Evolutionary conservation across 202 grass and related monocot genomes (phyloP).

Genomic region (Schoenoplectus triqueter): DNA sequence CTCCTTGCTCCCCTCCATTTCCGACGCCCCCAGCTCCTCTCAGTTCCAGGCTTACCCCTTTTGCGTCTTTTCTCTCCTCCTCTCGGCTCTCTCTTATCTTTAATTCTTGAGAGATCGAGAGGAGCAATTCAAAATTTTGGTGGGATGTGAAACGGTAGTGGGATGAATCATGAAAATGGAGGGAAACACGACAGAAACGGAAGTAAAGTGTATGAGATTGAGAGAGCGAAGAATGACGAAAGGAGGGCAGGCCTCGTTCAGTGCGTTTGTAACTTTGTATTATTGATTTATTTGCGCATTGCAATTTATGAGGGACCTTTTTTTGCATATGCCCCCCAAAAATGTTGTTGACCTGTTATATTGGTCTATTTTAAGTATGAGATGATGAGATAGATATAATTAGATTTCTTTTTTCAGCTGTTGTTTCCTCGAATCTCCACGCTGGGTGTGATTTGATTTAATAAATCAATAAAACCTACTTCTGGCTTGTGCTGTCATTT

Average conservation of each 20-base stretch:
- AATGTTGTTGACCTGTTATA: not conserved
- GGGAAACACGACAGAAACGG: constrained; percentile 24
- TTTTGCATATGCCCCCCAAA: not conserved
- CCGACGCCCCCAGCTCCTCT: not conserved
- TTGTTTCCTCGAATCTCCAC: not conserved
- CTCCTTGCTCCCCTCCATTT: constrained; percentile 25
- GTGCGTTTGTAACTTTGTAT: not conserved
- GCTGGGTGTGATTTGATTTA: not conserved
- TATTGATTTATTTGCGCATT: too few species aligned
- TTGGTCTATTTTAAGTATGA: too few species aligned
- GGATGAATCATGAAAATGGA: constrained; percentile 9
- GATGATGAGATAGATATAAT: too few species aligned
- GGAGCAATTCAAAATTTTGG: not conserved
- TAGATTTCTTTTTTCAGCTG: not conserved
- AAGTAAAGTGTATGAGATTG: not conserved
- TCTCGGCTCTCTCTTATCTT: not conserved
- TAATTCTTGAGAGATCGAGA: not conserved
- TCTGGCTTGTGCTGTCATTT: not conserved
- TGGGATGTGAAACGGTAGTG: not conserved
- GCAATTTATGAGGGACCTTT: not conserved
- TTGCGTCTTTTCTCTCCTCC: too few species aligned
- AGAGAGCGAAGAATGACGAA: not conserved
- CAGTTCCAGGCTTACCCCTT: too few species aligned
- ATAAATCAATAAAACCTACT: not conserved
- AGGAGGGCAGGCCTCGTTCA: not conserved